Percentiles rank a stretch among this genome's conserved stretches.
Evolutionary conservation across 768 basidiomycete species (phyloP).

Genomic region (Kwoniella sp.): DNA sequence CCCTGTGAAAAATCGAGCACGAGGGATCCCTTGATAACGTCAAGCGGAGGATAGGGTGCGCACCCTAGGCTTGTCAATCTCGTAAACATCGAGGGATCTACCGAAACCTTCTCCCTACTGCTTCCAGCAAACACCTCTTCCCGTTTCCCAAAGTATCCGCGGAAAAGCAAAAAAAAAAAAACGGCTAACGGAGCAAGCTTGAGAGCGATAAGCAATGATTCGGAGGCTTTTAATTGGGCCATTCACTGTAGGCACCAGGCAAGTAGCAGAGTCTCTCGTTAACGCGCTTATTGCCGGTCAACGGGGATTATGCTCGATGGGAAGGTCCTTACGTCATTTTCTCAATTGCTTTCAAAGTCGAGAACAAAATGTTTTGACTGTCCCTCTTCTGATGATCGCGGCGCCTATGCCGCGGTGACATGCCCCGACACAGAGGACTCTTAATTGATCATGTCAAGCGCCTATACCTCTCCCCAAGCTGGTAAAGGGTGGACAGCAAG

Average conservation of each 20-base stretch:
- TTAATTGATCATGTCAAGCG: too few relatives aligned
- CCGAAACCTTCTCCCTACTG: background rate
- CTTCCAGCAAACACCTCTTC: too few relatives aligned
- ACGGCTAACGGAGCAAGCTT: background rate
- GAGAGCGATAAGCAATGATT: background rate
- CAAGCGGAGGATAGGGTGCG: background rate
- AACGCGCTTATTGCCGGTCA: background rate
- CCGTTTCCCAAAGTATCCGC: too few relatives aligned
- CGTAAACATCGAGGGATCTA: conserved; percentile 1
- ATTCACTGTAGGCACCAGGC: too few relatives aligned
- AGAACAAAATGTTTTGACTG: background rate
- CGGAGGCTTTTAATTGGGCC: background rate
- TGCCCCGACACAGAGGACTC: too few relatives aligned
- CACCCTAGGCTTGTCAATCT: background rate
- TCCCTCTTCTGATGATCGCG: too few relatives aligned
- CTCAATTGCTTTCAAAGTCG: background rate
- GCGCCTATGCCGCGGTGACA: too few relatives aligned
- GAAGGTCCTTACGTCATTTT: background rate
- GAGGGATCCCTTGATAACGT: background rate
- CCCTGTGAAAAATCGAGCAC: background rate
- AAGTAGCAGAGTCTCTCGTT: too few relatives aligned
- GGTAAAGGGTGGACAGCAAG: too few relatives aligned
- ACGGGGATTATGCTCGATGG: background rate
- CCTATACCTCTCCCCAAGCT: too few relatives aligned
- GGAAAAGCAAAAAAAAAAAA: background rate